Evolutionary conservation across 2,329 filamentous ascomycete species (phyloP), one percentile per base, ranked within the genome.

Genomic region (Cercospora sojina): DNA sequence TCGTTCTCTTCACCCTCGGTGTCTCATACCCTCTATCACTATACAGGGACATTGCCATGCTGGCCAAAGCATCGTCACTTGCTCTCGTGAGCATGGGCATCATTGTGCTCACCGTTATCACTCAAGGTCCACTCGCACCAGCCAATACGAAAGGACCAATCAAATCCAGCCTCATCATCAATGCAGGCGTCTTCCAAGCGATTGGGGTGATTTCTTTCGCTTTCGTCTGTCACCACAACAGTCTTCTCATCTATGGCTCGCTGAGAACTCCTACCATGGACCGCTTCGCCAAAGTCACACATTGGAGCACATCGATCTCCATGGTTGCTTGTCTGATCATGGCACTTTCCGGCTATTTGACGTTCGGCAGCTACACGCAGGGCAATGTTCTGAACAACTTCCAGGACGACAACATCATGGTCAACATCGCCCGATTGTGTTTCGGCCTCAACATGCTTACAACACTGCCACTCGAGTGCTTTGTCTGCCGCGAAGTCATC

Each of bases 321-420:
- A 92, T 97, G 85, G 72, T 93, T n/a, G 93, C 94, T 64, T 99
- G 95, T 76, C 85, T 99, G 62, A 80, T 89, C 67, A 91, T 99
- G 88, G 95, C 92, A 0, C 83, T 97, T 7, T 87, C 90, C 2
- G 95, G 95, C 25, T 98, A 97, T 80, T 85, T 99, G 51, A 93
- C 91, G 18, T 99, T 99, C 76, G 94, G 95, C 69, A 91, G 94
- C 80, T 88, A 89, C 74, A 99, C 95, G 3, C 84, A 93, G 72
- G 95, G 95, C 76, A 99, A 99, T 78, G 92, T 99, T 61, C 88
- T 99, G 74, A 99, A 99, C 84, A 99, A 99, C 81, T 98, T 99
- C 76, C 91, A 93, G 1, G 84, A 88, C 20, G 88, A 96, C 80
- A 98, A 97, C 79, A 85, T 90, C 73, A 90, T 98, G 87, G 93